These are phyloP conservation scores for Alternaria conjuncta DNA, from an alignment of 2,329 filamentous ascomycete genomes.

Conservation along the genomic window DNA sequence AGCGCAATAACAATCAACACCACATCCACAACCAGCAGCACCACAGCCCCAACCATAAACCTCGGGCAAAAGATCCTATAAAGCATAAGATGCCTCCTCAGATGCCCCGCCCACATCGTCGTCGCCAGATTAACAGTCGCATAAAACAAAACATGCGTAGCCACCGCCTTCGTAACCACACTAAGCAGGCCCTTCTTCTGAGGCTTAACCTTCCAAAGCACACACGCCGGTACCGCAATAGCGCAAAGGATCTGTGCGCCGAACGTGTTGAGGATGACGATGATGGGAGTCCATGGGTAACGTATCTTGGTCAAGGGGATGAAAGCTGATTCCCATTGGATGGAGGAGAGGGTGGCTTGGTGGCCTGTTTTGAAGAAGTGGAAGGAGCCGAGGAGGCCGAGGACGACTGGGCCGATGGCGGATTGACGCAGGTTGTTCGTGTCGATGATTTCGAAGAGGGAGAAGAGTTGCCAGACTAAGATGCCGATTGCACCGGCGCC, in stretches of 20 bases:
- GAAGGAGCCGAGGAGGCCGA: slow-evolving; percentile 89
- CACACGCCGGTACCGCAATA: slow-evolving; percentile 77
- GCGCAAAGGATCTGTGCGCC: slow-evolving; percentile 86
- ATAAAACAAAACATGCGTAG: slow-evolving; percentile 80
- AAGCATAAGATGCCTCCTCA: slow-evolving; percentile 93
- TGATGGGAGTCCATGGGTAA: slow-evolving; percentile 87
- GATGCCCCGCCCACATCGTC: slow-evolving; percentile 86
- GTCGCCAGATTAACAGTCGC: slow-evolving; percentile 83
- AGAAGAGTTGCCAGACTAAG: slow-evolving; percentile 87
- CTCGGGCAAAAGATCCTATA: slow-evolving; percentile 92
- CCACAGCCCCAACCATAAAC: slow-evolving; percentile 80
- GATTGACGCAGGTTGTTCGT: slow-evolving; percentile 67
- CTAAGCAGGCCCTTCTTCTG: slow-evolving; percentile 70
- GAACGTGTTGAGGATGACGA: slow-evolving; percentile 85
- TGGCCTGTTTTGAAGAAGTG: slow-evolving; percentile 99
- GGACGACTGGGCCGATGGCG: slow-evolving; percentile 80
- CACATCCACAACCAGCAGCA: slow-evolving; percentile 78
- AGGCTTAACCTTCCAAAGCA: slow-evolving; percentile 87
- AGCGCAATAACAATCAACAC: slow-evolving; percentile 75
- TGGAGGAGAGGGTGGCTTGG: slow-evolving; percentile 82
- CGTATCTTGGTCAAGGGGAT: slow-evolving; percentile 81
- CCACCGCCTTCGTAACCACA: slow-evolving; percentile 72
- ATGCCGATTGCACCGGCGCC: slow-evolving; percentile 83
- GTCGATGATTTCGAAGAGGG: slow-evolving; percentile 69
- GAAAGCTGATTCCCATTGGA: slow-evolving; percentile 97